A percentile compares a stretch with the other conserved stretches of the same genome.
Conservation (phyloP, 768 basidiomycete genomes). For the Lentinula guzmanii region DNA sequence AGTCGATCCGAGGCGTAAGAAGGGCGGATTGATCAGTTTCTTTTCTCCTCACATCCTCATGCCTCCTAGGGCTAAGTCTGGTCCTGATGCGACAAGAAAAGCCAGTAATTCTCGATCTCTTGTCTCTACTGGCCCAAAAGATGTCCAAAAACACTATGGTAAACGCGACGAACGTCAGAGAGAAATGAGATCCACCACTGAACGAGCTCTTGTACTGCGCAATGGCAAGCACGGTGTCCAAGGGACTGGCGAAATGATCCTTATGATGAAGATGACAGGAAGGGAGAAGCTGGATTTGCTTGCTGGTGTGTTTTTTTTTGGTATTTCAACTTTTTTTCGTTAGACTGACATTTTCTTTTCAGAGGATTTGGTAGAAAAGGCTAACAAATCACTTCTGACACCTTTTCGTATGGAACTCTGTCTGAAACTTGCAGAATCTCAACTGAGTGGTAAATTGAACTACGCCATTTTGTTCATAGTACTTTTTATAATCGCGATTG, state of each 20-base stretch:
- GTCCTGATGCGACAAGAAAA: conserved; percentile 20
- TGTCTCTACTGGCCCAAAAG: conserved; percentile 48
- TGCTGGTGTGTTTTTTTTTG: conserved; percentile 44
- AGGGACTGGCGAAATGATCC: conserved; percentile 63
- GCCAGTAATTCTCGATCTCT: conserved; percentile 32
- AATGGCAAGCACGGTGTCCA: conserved; percentile 70
- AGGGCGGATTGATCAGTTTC: neutral
- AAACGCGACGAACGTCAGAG: conserved; percentile 37
- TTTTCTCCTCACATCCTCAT: neutral
- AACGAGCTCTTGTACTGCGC: conserved; percentile 67
- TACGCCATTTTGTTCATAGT: neutral
- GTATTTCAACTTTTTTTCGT: conserved; percentile 7
- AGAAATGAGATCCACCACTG: conserved; percentile 39
- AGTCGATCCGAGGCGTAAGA: neutral
- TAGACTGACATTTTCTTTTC: conserved; percentile 7
- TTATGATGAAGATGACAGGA: conserved; percentile 57
- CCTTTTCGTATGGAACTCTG: conserved; percentile 63
- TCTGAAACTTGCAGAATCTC: conserved; percentile 66
- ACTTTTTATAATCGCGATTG: conserved; percentile 7
- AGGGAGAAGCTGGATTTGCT: conserved; percentile 77
- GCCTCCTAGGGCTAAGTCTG: conserved; percentile 20
- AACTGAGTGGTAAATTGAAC: conserved; percentile 52
- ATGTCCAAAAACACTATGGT: conserved; percentile 31
- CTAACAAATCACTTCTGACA: conserved; percentile 51
- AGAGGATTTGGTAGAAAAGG: conserved; percentile 66